Evolutionary conservation across 176 grass and related monocot species (phyloP).

Genomic region (Phoenix roebelenii): DNA sequence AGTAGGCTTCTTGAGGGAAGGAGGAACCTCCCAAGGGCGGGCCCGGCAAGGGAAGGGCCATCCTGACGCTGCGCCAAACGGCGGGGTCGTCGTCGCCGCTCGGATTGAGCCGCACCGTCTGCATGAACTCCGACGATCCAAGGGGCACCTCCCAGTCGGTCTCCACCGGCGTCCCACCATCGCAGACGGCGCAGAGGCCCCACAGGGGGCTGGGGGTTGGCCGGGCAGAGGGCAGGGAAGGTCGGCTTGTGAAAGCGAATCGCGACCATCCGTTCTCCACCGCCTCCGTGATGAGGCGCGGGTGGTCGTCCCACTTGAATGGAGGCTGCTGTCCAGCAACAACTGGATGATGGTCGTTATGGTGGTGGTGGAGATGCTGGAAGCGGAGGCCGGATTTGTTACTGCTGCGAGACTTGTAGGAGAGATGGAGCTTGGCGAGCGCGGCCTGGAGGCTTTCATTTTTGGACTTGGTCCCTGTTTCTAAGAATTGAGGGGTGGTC

Average conservation of each 20-base stretch:
- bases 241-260: conserved; percentile 47
- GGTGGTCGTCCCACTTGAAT: conserved; percentile 76
- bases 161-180: conserved; percentile 25
- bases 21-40: conserved; percentile 53
- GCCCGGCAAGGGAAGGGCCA: conserved; percentile 71
- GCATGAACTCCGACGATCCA: conserved; percentile 66
- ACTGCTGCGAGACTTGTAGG: conserved; percentile 28
- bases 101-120: conserved; percentile 75
- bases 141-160: conserved; percentile 49
- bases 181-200: conserved; percentile 37
- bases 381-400: conserved; percentile 42
- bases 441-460: conserved; percentile 19
- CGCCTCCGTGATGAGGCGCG: conserved; percentile 53
- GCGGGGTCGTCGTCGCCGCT: neutral
- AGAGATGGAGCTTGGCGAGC: conserved; percentile 28
- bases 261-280: conserved; percentile 87
- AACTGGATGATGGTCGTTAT: conserved; percentile 4
- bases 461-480: neutral
- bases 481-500: neutral
- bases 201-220: conserved; percentile 18
- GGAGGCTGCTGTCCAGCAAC: conserved; percentile 21
- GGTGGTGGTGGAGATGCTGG: conserved; percentile 35
- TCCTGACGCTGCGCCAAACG: conserved; percentile 11
- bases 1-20: conserved; percentile 83
- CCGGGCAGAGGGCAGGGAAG: conserved; percentile 16